Percentiles rank a stretch among this genome's conserved stretches.
Evolutionary conservation across 75 land plant genomes (phyloP).

Genomic region (Adiantum capillusveneris): DNA sequence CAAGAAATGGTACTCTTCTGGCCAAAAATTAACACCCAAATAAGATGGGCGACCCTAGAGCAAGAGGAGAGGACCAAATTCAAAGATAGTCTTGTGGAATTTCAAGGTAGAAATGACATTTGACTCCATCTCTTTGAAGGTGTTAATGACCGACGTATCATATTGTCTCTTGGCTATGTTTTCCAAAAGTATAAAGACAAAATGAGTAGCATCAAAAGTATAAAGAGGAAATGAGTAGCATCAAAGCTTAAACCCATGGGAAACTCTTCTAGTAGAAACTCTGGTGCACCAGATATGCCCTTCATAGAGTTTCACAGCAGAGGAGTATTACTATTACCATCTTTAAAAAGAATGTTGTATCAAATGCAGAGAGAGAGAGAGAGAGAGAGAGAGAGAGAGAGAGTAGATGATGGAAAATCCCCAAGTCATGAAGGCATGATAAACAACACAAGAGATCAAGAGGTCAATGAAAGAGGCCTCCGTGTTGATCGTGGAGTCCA

Average conservation of each 20-base stretch:
- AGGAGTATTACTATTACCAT: slow-evolving; percentile 4
- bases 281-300: slow-evolving; percentile 40
- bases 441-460: slow-evolving; percentile 1
- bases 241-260: slow-evolving; percentile 25
- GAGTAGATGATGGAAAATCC: slow-evolving; percentile 14
- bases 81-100: not conserved
- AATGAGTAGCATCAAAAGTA: too few species aligned
- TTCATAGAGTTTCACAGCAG: slow-evolving; percentile 6
- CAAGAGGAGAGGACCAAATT: slow-evolving; percentile 36
- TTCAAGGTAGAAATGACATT: not conserved
- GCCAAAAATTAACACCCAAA: slow-evolving; percentile 8
- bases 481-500: slow-evolving; percentile 3
- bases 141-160: slow-evolving; percentile 34
- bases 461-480: not conserved
- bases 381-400: slow-evolving; percentile 17
- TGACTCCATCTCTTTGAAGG: slow-evolving; percentile 38
- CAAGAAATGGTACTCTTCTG: slow-evolving; percentile 25
- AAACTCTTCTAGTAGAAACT: slow-evolving; percentile 25
- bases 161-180: not conserved
- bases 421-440: slow-evolving; percentile 26
- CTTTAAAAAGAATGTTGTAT: too few species aligned
- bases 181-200: slow-evolving; percentile 6
- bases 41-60: not conserved
- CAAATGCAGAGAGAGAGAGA: not conserved
- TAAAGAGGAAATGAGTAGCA: slow-evolving; percentile 11